Conservation (phyloP, 352 stramenopile genomes). For the Globisporangium parvum region DNA sequence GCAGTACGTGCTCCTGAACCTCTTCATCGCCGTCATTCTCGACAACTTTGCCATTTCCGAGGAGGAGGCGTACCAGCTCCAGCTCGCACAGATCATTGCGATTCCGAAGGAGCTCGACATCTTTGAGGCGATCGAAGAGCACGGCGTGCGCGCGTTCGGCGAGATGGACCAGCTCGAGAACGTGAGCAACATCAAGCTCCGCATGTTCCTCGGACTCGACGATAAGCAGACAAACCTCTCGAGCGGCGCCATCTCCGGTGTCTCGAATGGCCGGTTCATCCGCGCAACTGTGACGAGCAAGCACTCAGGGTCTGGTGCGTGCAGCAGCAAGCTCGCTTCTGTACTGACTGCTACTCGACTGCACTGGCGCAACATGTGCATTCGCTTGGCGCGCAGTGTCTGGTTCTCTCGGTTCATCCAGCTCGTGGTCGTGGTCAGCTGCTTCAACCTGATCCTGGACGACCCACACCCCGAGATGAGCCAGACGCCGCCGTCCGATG, state of each 20-base stretch:
- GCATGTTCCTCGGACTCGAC: slow-evolving; percentile 70
- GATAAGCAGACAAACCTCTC: slow-evolving; percentile 6
- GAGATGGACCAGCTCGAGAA: slow-evolving; percentile 79
- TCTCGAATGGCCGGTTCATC: slow-evolving; percentile 7
- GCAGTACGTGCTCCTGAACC: slow-evolving; percentile 75
- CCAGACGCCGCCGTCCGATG: slow-evolving; percentile 25
- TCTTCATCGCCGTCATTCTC: slow-evolving; percentile 82
- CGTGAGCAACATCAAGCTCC: slow-evolving; percentile 73
- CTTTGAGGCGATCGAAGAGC: slow-evolving; percentile 77
- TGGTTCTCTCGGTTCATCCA: slow-evolving; percentile 59
- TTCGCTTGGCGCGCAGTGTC: slow-evolving; percentile 20
- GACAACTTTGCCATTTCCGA: slow-evolving; percentile 81
- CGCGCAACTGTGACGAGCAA: background rate
- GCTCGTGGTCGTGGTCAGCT: slow-evolving; percentile 69
- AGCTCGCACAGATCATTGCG: slow-evolving; percentile 76
- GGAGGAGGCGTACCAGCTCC: slow-evolving; percentile 77
- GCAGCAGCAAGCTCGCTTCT: background rate
- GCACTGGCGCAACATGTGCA: slow-evolving; percentile 16
- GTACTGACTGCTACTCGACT: background rate
- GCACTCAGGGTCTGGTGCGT: background rate
- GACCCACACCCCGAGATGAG: slow-evolving; percentile 65
- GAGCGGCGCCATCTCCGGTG: background rate
- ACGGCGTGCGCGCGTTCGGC: slow-evolving; percentile 64
- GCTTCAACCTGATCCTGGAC: slow-evolving; percentile 61
- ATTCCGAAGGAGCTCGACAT: slow-evolving; percentile 80